A percentile compares a stretch with the other conserved stretches of the same genome.
Conservation (phyloP, 805 yeast species). For the Metschnikowia koreensis region DNA sequence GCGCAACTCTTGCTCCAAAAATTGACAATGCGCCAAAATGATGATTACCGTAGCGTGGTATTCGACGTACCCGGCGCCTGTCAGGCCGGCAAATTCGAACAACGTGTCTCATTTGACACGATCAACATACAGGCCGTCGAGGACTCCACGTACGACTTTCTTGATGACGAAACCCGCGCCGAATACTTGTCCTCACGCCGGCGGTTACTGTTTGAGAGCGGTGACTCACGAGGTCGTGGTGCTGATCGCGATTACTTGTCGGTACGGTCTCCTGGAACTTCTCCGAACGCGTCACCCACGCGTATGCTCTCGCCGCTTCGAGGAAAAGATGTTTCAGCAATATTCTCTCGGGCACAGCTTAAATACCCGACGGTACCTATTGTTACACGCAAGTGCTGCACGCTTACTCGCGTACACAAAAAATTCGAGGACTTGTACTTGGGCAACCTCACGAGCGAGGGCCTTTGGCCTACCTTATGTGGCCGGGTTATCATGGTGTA, state of each 20-base stretch:
- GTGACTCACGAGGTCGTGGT: conserved; percentile 17
- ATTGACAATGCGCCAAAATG: conserved; percentile 14
- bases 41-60: conserved; percentile 11
- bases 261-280: conserved; percentile 12
- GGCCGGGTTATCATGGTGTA: conserved; percentile 60
- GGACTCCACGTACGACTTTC: conserved; percentile 20
- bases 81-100: conserved; percentile 18
- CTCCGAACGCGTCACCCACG: conserved; percentile 24
- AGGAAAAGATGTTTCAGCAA: conserved; percentile 15
- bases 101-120: conserved; percentile 55
- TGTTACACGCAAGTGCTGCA: conserved; percentile 40
- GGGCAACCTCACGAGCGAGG: conserved; percentile 29
- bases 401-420: conserved; percentile 46
- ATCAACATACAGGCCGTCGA: conserved; percentile 38
- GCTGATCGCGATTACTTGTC: conserved; percentile 13
- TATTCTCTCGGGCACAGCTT: conserved; percentile 13
- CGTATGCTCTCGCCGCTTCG: conserved; percentile 18
- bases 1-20: conserved; percentile 12
- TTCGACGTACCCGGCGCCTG: conserved; percentile 3
- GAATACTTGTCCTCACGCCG: conserved; percentile 12
- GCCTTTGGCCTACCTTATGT: conserved; percentile 42
- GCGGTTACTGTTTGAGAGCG: conserved; percentile 14
- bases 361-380: conserved; percentile 43
- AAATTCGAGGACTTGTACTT: conserved; percentile 48
- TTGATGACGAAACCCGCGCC: conserved; percentile 15